These are phyloP conservation scores for Saccharum hybrid DNA, from an alignment of 202 grass and related monocot genomes.

Conservation along the genomic window DNA sequence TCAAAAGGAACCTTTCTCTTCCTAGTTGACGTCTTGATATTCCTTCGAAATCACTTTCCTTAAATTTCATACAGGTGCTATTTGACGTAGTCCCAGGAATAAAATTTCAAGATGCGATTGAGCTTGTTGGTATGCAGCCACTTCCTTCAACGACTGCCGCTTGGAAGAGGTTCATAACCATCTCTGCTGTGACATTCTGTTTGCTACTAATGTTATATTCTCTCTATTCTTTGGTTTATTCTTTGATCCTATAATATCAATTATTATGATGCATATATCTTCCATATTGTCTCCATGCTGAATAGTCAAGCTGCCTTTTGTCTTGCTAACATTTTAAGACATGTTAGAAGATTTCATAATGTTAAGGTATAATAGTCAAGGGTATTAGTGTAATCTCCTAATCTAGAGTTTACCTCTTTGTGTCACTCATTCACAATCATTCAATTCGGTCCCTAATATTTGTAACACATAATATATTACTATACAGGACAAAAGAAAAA, in stretches of 20 bases:
- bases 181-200: slow-evolving; percentile 29
- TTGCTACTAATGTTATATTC: slow-evolving; percentile 20
- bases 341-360: slow-evolving; percentile 31
- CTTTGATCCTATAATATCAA: slow-evolving; percentile 3
- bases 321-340: slow-evolving; percentile 7
- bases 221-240: slow-evolving; percentile 1
- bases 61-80: slow-evolving; percentile 59
- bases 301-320: slow-evolving; percentile 4
- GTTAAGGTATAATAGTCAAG: background rate
- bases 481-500: background rate
- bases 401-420: background rate
- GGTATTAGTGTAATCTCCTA: background rate
- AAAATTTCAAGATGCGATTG: slow-evolving; percentile 82
- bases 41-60: slow-evolving; percentile 28
- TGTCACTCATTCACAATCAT: background rate
- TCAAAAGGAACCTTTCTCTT: slow-evolving; percentile 17
- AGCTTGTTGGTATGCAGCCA: slow-evolving; percentile 86
- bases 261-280: slow-evolving; percentile 35
- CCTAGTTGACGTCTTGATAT: slow-evolving; percentile 17
- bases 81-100: slow-evolving; percentile 94
- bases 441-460: background rate
- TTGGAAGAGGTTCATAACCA: slow-evolving; percentile 74
- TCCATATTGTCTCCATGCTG: slow-evolving; percentile 1
- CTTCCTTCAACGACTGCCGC: slow-evolving; percentile 69
- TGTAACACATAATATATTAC: background rate